phyloP scores from a whole-genome alignment of 2,329 filamentous ascomycete species.

The Penicillium sumatraense region DNA sequence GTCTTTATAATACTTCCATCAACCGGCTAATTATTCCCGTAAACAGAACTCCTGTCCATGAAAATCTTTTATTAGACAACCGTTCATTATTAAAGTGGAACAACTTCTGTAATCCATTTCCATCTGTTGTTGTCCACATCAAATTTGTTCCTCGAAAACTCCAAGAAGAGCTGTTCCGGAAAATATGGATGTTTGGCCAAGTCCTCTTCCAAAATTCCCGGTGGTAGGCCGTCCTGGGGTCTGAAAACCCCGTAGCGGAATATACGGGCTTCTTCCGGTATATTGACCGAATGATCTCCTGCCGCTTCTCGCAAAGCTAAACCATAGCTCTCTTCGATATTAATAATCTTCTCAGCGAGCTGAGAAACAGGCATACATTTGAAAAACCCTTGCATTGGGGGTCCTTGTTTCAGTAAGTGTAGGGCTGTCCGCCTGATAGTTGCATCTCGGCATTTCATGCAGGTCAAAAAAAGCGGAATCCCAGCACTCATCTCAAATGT shows the following conservation, averaged over 20 bases:
- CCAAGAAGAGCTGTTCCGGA: slow-evolving; percentile 25
- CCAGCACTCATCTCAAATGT: slow-evolving; percentile 28
- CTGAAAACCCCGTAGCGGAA: slow-evolving; percentile 27
- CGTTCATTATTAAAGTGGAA: slow-evolving; percentile 11
- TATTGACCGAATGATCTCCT: neutral
- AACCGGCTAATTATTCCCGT: too few relatives aligned
- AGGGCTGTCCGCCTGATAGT: slow-evolving; percentile 26
- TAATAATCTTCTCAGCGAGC: slow-evolving; percentile 22
- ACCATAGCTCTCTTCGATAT: slow-evolving; percentile 20
- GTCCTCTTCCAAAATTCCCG: slow-evolving; percentile 14
- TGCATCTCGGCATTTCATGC: slow-evolving; percentile 29
- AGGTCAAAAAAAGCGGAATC: slow-evolving; percentile 25
- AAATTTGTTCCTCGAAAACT: slow-evolving; percentile 21
- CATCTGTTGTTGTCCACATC: slow-evolving; percentile 22
- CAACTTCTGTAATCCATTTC: slow-evolving; percentile 21
- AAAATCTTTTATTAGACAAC: too few relatives aligned
- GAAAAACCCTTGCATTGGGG: slow-evolving; percentile 30
- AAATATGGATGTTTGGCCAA: slow-evolving; percentile 19
- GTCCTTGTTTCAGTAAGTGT: slow-evolving; percentile 20
- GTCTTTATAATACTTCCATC: too few relatives aligned
- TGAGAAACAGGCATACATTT: slow-evolving; percentile 23
- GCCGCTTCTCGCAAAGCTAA: neutral
- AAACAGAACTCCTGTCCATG: too few relatives aligned
- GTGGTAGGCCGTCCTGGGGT: slow-evolving; percentile 16
- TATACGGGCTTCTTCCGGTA: slow-evolving; percentile 32